Evolutionary conservation across 306 rosid genomes (phyloP).

Genomic region (Sphenostylis stenocarpa): DNA sequence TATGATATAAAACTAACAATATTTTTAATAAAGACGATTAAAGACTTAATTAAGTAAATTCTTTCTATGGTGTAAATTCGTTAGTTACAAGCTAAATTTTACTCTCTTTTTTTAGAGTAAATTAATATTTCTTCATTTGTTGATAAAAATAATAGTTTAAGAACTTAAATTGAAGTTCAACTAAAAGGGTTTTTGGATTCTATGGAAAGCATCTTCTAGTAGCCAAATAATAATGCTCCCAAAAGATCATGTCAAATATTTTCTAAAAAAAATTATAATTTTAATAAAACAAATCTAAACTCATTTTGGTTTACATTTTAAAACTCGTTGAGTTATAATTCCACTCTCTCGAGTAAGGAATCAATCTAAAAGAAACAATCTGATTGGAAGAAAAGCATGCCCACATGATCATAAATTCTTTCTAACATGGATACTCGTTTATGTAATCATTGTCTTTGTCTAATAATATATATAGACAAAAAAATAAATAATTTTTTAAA

Average conservation of each 20-base stretch:
- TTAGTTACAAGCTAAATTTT: not conserved
- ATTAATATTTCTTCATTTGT: not conserved
- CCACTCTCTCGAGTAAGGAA: constrained; percentile 3
- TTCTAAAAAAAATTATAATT: not conserved
- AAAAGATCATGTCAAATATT: not conserved
- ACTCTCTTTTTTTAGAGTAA: not conserved
- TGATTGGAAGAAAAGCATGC: constrained; percentile 32
- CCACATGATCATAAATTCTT: constrained; percentile 33
- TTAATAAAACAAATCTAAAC: not conserved
- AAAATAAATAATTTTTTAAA: not conserved
- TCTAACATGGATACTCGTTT: constrained; percentile 28
- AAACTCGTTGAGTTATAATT: not conserved
- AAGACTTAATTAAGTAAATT: too few relatives aligned
- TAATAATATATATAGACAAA: not conserved
- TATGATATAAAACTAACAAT: too few relatives aligned
- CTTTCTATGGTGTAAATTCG: not conserved
- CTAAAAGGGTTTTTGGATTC: not conserved
- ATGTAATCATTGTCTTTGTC: constrained; percentile 28
- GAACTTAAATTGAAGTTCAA: not conserved
- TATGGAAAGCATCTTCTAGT: not conserved
- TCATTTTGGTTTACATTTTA: not conserved
- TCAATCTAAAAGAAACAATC: constrained; percentile 35
- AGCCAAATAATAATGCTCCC: not conserved
- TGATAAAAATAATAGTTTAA: not conserved
- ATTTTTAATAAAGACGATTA: too few relatives aligned